Conservation (phyloP, 495 filamentous ascomycete species). For the Sabuloglossum arenarium region DNA sequence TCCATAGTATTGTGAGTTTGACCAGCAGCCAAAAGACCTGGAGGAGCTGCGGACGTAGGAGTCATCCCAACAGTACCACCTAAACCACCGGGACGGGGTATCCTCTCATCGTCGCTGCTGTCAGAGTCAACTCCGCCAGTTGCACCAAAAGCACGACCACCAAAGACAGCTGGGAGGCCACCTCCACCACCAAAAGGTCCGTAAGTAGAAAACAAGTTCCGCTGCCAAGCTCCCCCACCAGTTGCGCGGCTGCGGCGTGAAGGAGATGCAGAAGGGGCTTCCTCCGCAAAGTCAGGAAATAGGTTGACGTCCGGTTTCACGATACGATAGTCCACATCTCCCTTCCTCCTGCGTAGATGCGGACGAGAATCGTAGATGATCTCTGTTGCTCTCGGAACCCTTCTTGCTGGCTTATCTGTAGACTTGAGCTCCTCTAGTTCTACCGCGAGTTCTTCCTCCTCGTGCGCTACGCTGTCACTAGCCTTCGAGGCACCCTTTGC, state of each 20-base stretch:
- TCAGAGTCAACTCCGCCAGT: constrained; percentile 74
- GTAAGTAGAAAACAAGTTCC: constrained; percentile 61
- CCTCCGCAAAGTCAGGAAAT: constrained; percentile 44
- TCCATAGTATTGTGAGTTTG: constrained; percentile 43
- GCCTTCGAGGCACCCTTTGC: constrained; percentile 12
- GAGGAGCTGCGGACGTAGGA: constrained; percentile 40
- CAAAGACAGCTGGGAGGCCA: constrained; percentile 49
- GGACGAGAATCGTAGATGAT: constrained; percentile 27
- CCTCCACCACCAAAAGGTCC: constrained; percentile 82
- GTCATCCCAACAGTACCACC: constrained; percentile 48
- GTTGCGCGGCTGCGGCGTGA: constrained; percentile 39
- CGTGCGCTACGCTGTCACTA: constrained; percentile 20
- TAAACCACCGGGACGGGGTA: constrained; percentile 25
- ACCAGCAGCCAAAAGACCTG: constrained; percentile 30
- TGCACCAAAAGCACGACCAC: constrained; percentile 54
- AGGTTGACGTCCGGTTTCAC: constrained; percentile 49
- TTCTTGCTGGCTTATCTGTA: constrained; percentile 28
- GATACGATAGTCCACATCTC: constrained; percentile 48
- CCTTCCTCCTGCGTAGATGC: constrained; percentile 5
- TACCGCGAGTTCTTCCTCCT: constrained; percentile 57
- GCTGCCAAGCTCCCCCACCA: constrained; percentile 38
- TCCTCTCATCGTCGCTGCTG: constrained; percentile 82
- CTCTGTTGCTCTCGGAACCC: constrained; percentile 26
- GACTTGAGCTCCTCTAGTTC: constrained; percentile 47
- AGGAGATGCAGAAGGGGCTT: constrained; percentile 42